Evolutionary conservation across 2,329 filamentous ascomycete genomes (phyloP).

Genomic region (Tolypocladium endophyticum): DNA sequence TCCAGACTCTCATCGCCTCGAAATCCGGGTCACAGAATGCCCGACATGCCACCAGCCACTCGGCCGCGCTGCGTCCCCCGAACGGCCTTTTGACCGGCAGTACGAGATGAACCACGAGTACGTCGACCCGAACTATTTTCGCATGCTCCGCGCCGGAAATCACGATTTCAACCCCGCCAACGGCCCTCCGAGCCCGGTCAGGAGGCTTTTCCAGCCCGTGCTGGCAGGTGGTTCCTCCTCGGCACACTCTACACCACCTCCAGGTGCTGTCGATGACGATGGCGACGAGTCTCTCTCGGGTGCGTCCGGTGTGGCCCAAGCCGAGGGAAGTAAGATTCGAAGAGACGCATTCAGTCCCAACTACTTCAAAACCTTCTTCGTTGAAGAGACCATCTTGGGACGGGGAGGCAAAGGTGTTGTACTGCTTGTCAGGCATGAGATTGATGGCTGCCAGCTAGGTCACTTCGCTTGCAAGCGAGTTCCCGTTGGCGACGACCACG

Average conservation of each 20-base stretch:
- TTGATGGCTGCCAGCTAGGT: constrained; percentile 80
- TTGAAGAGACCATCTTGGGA: constrained; percentile 77
- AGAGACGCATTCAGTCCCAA: constrained; percentile 80
- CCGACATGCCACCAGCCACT: constrained; percentile 81
- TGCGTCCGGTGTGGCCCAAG: constrained; percentile 34
- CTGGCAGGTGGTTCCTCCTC: constrained; percentile 13
- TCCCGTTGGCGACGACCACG: constrained; percentile 87
- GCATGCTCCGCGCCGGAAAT: constrained; percentile 62
- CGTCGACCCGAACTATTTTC: constrained; percentile 88
- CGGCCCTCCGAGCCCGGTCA: constrained; percentile 41
- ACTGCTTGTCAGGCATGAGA: constrained; percentile 80
- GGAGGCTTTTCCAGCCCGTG: constrained; percentile 39
- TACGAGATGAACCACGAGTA: constrained; percentile 45
- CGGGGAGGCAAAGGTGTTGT: constrained; percentile 92
- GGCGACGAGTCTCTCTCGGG: constrained; percentile 42
- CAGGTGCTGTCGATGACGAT: constrained; percentile 14
- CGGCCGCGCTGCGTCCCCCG: constrained; percentile 31
- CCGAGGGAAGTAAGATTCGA: constrained; percentile 61
- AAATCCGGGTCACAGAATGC: constrained; percentile 70
- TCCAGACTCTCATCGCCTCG: constrained; percentile 71
- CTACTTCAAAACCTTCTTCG: constrained; percentile 90
- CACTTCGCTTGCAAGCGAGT: constrained; percentile 96
- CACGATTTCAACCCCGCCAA: constrained; percentile 32
- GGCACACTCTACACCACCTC: constrained; percentile 6
- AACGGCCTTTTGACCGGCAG: constrained; percentile 36